Evolutionary conservation across 352 stramenopile species (phyloP).

Genomic region (Phytophthora sp.): DNA sequence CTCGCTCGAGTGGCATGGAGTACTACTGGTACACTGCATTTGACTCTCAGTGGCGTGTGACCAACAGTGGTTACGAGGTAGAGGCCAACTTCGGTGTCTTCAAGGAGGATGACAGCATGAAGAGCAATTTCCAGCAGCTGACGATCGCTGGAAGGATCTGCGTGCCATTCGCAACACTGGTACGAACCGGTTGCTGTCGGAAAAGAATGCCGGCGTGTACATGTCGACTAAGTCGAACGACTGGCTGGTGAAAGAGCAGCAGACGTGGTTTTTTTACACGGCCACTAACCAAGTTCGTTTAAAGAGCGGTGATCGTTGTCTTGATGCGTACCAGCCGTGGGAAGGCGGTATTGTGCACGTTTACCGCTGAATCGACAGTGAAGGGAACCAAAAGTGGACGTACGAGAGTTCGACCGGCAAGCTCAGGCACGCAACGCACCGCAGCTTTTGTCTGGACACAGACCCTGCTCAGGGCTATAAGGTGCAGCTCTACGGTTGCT

Average conservation of each 20-base stretch:
- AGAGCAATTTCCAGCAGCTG: constrained; percentile 58
- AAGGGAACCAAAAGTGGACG: constrained; percentile 73
- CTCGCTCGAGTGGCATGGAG: too few relatives aligned
- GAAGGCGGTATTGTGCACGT: constrained; percentile 63
- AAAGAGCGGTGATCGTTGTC: constrained; percentile 66
- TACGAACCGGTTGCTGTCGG: constrained; percentile 39
- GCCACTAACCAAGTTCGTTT: constrained; percentile 58
- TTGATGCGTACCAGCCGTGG: constrained; percentile 60
- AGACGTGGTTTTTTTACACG: constrained; percentile 72
- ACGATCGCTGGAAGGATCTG: constrained; percentile 41
- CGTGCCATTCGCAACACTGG: constrained; percentile 38
- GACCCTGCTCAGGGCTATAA: constrained; percentile 53
- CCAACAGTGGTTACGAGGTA: constrained; percentile 43
- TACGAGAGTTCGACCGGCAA: constrained; percentile 57
- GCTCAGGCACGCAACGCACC: constrained; percentile 54
- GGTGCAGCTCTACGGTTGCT: constrained; percentile 69
- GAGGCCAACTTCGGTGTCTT: constrained; percentile 76
- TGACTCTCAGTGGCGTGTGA: neutral
- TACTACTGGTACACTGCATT: too few relatives aligned
- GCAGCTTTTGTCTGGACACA: constrained; percentile 64
- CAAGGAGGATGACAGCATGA: constrained; percentile 58
- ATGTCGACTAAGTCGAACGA: constrained; percentile 48
- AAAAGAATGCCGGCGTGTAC: constrained; percentile 41
- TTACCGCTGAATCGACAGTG: constrained; percentile 57
- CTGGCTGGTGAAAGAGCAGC: constrained; percentile 60